Percentiles rank a stretch among this genome's conserved stretches.
phyloP scores from a whole-genome alignment of 176 grass and related monocot species.

The Canna indica region DNA sequence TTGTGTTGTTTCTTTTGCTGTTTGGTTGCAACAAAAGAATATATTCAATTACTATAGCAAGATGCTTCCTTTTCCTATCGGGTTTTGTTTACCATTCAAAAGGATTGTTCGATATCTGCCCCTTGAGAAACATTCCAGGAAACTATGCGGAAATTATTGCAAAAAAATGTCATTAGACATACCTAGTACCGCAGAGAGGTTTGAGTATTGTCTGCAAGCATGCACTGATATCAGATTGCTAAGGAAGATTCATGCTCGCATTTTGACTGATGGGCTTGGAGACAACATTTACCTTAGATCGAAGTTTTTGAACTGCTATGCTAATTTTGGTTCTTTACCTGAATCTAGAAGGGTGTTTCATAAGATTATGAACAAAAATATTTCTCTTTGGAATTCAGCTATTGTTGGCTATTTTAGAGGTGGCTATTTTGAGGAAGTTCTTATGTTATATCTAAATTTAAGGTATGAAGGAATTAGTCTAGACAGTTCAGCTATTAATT shows the following conservation, averaged over 20 bases:
- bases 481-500: constrained; percentile 37
- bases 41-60: not conserved
- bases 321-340: constrained; percentile 26
- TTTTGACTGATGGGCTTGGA: constrained; percentile 29
- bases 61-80: not conserved
- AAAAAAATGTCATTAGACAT: not conserved
- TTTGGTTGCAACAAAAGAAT: not conserved
- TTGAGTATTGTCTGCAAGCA: constrained; percentile 14
- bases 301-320: constrained; percentile 31
- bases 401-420: constrained; percentile 49
- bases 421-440: constrained; percentile 34
- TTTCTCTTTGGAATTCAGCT: constrained; percentile 43
- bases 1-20: not conserved
- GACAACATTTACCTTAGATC: constrained; percentile 29
- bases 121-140: not conserved
- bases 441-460: constrained; percentile 32
- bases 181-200: constrained; percentile 2
- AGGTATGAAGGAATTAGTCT: constrained; percentile 22
- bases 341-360: constrained; percentile 35
- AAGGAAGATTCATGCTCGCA: constrained; percentile 38
- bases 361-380: constrained; percentile 25
- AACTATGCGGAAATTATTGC: not conserved
- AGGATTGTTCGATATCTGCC: not conserved
- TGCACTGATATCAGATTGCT: constrained; percentile 31
- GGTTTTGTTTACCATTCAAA: not conserved